These are phyloP conservation scores for Lepidium africanum DNA, from an alignment of 345 rosid species.

Conservation along the genomic window DNA sequence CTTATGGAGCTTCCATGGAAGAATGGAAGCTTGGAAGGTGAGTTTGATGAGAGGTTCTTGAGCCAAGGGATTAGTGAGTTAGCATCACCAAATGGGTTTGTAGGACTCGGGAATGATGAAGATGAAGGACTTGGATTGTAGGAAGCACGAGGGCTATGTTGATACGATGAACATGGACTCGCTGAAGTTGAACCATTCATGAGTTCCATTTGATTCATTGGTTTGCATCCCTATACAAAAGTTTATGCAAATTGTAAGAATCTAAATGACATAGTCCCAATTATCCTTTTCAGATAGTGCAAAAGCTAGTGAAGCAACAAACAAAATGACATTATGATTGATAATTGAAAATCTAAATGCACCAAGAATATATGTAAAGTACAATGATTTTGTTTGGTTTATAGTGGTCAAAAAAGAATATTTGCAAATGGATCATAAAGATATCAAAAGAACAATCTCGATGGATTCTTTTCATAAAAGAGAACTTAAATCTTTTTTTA, in stretches of 20 bases:
- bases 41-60: conserved; percentile 75
- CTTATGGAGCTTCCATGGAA: conserved; percentile 79
- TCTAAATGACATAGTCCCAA: not conserved
- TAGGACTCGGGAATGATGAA: conserved; percentile 49
- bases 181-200: conserved; percentile 86
- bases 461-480: not conserved
- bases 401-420: conserved; percentile 1
- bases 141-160: conserved; percentile 82
- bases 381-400: conserved; percentile 16
- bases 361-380: not conserved
- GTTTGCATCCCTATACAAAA: conserved; percentile 74
- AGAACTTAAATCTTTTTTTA: not conserved
- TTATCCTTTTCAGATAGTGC: not conserved
- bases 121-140: conserved; percentile 89
- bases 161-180: conserved; percentile 92
- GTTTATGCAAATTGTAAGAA: not conserved
- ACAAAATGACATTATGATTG: not conserved
- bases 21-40: conserved; percentile 62
- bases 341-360: conserved; percentile 1
- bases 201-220: conserved; percentile 63
- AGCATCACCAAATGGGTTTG: conserved; percentile 55
- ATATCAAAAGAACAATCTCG: not conserved
- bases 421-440: not conserved
- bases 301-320: not conserved
- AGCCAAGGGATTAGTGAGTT: conserved; percentile 97